Evolutionary conservation across 495 filamentous ascomycete species (phyloP), one percentile per base, ranked within the genome.

Genomic region (Bacidia rubella): DNA sequence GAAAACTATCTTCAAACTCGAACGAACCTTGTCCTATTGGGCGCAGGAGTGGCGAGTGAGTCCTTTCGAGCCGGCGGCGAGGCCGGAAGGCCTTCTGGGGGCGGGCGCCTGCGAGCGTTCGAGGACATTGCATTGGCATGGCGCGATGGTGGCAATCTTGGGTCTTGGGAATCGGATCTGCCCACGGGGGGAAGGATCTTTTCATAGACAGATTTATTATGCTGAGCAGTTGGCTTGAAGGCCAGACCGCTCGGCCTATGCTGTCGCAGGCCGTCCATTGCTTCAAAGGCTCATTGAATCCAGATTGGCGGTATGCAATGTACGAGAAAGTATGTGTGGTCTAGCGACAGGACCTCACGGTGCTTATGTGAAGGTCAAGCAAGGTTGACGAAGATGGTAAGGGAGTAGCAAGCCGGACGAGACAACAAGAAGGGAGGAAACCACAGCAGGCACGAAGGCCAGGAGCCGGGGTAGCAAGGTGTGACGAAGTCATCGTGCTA

Each of bases 131-230:
- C 47, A 49, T 32, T 51, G 20, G 56, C 25, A 24, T 47, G 41
- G 38, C 56, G 32, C 9, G 52, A 49, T 40, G 56, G 56, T 39
- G 47, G 53, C 27, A 20, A 15, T 11, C 47, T 38, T 27, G 26
- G 47, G 32, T 58, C 52, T 25, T 58, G 52, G 19, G 51, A 52
- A 32, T 58, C 52, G 32, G 53, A 45, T 19, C 27, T 43, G 25
- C 56, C 53, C 19, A 54, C 46, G 47, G 56, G 56, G 47, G 56
- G 56, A 4, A 58, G 50, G 10, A 55, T 54, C 38, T 55, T 58
- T 11, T 58, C 52, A 35, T 58, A 58, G 52, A 49, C 41, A 42
- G 47, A 39, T 47, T 52, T 58, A 24, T 15, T 52, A 19, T 51
- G 43, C 35, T 54, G 47, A 24, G 42, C 26, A 15, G 21, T 49